Conservation (phyloP, 2,329 filamentous ascomycete genomes). For the Aspergillus fischeri region DNA sequence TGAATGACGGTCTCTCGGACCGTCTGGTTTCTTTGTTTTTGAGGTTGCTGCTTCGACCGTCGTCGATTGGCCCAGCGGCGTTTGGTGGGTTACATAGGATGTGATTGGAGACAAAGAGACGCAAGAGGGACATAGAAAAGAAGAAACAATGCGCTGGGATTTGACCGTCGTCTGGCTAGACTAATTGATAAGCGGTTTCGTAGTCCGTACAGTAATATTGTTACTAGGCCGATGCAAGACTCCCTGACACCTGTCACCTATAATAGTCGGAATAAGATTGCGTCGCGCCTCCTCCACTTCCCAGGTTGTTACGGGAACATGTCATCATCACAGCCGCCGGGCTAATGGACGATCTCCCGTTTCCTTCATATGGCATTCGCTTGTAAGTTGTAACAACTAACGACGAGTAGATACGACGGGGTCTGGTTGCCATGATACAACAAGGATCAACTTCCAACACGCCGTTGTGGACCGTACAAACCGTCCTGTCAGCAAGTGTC, state of each 20-base stretch:
- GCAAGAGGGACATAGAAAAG: neutral
- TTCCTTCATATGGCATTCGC: constrained; percentile 1
- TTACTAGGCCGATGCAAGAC: neutral
- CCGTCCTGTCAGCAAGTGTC: neutral
- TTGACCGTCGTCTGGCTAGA: neutral
- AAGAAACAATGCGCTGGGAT: neutral
- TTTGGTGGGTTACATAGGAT: neutral
- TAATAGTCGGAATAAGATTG: neutral
- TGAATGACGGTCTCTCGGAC: constrained; percentile 9
- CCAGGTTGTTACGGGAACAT: neutral
- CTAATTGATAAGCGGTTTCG: neutral
- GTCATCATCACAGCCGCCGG: neutral
- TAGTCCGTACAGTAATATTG: neutral
- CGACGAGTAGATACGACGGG: neutral
- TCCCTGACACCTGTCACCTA: neutral
- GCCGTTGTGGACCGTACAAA: neutral
- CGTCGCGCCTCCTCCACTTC: neutral
- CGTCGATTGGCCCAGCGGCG: neutral
- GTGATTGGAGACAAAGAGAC: neutral
- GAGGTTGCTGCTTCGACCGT: neutral
- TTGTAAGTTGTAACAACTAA: neutral
- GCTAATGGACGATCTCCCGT: constrained; percentile 20
- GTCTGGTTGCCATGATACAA: neutral
- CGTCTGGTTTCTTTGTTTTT: constrained; percentile 12
- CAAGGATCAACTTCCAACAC: neutral